A percentile compares a stretch with the other conserved stretches of the same genome.
These are phyloP conservation scores for Yarrowia sp. DNA, from an alignment of 805 yeast genomes.

Conservation along the genomic window DNA sequence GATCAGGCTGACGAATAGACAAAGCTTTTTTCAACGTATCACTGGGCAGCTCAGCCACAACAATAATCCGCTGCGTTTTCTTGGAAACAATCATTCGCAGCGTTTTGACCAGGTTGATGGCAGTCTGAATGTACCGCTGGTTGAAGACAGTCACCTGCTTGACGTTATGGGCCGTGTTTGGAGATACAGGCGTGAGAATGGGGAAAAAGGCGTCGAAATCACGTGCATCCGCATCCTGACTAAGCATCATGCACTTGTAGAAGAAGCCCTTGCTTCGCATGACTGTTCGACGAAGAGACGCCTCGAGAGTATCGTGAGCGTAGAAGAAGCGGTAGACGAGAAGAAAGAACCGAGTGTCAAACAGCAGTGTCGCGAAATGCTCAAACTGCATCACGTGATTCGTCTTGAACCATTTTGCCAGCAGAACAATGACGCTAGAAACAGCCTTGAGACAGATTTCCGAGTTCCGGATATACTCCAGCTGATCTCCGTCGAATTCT, in stretches of 20 bases:
- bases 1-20: slow-evolving; percentile 63
- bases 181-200: slow-evolving; percentile 20
- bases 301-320: slow-evolving; percentile 43
- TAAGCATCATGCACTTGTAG: slow-evolving; percentile 14
- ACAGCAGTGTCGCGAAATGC: slow-evolving; percentile 70
- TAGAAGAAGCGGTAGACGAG: slow-evolving; percentile 51
- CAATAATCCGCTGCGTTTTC: slow-evolving; percentile 76
- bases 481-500: not conserved
- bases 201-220: slow-evolving; percentile 14
- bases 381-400: slow-evolving; percentile 83
- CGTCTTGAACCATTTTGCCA: slow-evolving; percentile 79
- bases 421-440: slow-evolving; percentile 58
- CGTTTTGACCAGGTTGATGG: slow-evolving; percentile 59
- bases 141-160: slow-evolving; percentile 39
- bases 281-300: slow-evolving; percentile 40
- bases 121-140: slow-evolving; percentile 46
- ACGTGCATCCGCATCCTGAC: not conserved
- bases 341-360: slow-evolving; percentile 69
- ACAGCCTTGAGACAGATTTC: slow-evolving; percentile 68
- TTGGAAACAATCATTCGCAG: slow-evolving; percentile 65
- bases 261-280: slow-evolving; percentile 25
- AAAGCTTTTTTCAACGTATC: slow-evolving; percentile 65
- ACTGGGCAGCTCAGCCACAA: slow-evolving; percentile 65
- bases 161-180: slow-evolving; percentile 31
- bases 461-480: slow-evolving; percentile 63